Evolutionary conservation across 2,329 filamentous ascomycete genomes (phyloP), one percentile per base, ranked within the genome.

Genomic region (Amesomyces nigricolor): DNA sequence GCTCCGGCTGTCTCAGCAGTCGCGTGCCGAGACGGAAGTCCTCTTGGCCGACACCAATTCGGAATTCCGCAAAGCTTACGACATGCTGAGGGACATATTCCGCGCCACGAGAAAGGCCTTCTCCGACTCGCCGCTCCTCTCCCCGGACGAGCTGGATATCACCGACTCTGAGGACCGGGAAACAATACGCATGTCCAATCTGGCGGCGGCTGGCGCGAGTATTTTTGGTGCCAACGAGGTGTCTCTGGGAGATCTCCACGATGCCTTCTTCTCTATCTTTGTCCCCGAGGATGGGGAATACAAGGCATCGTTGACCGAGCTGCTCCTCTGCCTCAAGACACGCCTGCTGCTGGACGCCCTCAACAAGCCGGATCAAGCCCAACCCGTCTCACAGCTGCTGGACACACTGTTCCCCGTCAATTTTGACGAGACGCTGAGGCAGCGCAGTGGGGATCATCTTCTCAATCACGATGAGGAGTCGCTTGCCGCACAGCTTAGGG

Each of bases 391-490:
- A 65, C 14, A 71, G 74, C 71, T 78, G 16, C 66, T 86, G 14
- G 76, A 78, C 10, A 78, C 82, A 51, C 74, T 81, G 3, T 75
- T 89, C 37, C 74, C 78, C 6, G 71, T 77, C 8, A 73, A 86
- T 4, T 68, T 88, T 2, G 76, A 86, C 26, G 73, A 75, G 10
- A 70, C 71, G 44, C 62, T 79, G 46, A 72, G 57, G 59, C 70
- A 60, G 65, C 70, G 65, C 35, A 67, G 64, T 51, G 62, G 63
- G 1, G 69, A 81, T 43, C 70, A 82, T 8, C 70, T 74, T 19
- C 79, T 83, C 62, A 81, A 81, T 63, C 74, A 77, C 58, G 67
- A 70, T 10, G 80, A 83, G 57, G 77, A 81, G 56, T 64, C 66
- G 14, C 71, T 73, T 8, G 74, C 80, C 7, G 70, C 67, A 49